These are phyloP conservation scores for Rhizophlyctis rosea DNA, from an alignment of 192 early-diverging fungal species.

Conservation along the genomic window DNA sequence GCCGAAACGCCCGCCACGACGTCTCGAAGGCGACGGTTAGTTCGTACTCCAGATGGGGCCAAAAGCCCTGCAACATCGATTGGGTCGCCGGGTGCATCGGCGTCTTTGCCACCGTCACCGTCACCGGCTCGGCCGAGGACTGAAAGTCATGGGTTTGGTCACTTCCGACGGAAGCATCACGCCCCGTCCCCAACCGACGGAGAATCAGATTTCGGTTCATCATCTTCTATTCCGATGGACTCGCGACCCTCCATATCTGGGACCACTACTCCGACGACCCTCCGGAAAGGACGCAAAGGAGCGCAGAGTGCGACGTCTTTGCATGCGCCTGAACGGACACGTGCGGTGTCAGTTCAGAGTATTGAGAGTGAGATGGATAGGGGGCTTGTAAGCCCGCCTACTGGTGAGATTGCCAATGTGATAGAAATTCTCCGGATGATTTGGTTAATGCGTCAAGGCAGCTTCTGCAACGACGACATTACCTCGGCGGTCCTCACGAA, in stretches of 20 bases:
- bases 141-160: background rate
- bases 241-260: background rate
- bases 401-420: slow-evolving; percentile 1
- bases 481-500: slow-evolving; percentile 7
- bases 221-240: slow-evolving; percentile 6
- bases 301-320: background rate
- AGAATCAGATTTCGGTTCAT: slow-evolving; percentile 7
- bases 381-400: background rate
- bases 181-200: slow-evolving; percentile 3
- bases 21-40: background rate
- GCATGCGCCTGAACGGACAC: background rate
- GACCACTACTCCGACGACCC: too few species aligned
- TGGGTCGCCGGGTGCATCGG: background rate
- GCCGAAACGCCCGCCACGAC: background rate
- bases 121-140: background rate
- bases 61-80: too few species aligned
- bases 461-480: background rate
- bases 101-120: background rate
- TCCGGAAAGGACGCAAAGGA: slow-evolving; percentile 17
- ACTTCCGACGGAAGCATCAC: background rate
- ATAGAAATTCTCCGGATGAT: background rate
- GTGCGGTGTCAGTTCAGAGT: background rate
- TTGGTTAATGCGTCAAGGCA: too few species aligned
- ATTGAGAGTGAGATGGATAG: background rate
- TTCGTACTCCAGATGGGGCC: too few species aligned